These are phyloP conservation scores for Venturia pyrina DNA, from an alignment of 2,329 filamentous ascomycete species.

Conservation along the genomic window DNA sequence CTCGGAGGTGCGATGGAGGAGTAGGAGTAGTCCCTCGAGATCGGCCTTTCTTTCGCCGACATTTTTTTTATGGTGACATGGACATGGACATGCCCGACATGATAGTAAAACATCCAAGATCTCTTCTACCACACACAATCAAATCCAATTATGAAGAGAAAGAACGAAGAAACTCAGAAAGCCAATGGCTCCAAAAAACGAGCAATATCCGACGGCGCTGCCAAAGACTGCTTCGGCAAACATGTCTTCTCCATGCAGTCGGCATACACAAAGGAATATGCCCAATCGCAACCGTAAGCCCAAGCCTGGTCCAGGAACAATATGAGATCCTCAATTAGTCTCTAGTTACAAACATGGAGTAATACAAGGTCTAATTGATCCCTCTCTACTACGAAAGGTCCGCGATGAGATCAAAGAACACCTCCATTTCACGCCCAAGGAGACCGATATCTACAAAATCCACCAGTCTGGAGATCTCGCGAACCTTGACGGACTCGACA, in stretches of 20 bases:
- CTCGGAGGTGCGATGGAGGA: no score
- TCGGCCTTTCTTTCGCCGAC: neutral
- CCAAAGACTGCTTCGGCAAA: constrained; percentile 28
- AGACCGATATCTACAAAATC: constrained; percentile 99
- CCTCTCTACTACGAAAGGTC: constrained; percentile 72
- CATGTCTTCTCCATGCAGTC: constrained; percentile 28
- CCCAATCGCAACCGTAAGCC: constrained; percentile 29
- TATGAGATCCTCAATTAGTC: constrained; percentile 4
- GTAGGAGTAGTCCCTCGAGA: no score
- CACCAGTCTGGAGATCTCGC: constrained; percentile 96
- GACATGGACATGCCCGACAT: no score
- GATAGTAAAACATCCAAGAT: no score
- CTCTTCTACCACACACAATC: neutral
- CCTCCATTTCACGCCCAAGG: constrained; percentile 93
- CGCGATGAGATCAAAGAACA: constrained; percentile 82
- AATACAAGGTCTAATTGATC: constrained; percentile 70
- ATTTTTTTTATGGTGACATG: neutral
- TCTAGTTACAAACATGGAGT: constrained; percentile 81
- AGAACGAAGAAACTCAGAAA: constrained; percentile 25
- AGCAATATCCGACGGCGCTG: constrained; percentile 30
- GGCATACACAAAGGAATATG: constrained; percentile 27
- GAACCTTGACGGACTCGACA: constrained; percentile 88
- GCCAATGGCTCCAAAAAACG: constrained; percentile 33
- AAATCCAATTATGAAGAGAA: constrained; percentile 29
- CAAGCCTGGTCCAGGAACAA: neutral